These are phyloP conservation scores for Malus hybrid DNA, from an alignment of 331 rosid species.

Conservation along the genomic window DNA sequence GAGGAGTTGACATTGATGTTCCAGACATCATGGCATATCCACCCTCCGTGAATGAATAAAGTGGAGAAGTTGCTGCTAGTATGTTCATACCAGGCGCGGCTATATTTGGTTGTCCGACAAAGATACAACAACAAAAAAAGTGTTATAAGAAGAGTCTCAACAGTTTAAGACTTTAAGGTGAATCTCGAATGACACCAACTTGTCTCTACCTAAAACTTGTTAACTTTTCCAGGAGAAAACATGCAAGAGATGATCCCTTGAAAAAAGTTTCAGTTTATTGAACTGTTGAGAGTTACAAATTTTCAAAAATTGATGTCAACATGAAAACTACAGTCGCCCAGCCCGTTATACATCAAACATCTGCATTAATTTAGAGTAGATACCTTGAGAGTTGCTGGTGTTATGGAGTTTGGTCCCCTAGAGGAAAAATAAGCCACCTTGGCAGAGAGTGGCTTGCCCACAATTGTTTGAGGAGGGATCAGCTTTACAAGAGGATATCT, in stretches of 20 bases:
- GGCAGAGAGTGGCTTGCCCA: constrained; percentile 36
- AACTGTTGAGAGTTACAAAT: neutral
- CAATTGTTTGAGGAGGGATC: constrained; percentile 26
- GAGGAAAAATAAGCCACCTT: constrained; percentile 38
- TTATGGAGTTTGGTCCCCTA: constrained; percentile 45
- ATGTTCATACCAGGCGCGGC: constrained; percentile 31
- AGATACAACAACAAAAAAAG: neutral
- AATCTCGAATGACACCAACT: neutral
- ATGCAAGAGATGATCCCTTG: neutral
- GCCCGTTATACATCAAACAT: too few relatives aligned
- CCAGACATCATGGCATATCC: constrained; percentile 30
- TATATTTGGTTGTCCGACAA: constrained; percentile 40
- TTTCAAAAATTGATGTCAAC: too few relatives aligned
- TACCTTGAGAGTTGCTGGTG: constrained; percentile 52
- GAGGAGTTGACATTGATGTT: constrained; percentile 61
- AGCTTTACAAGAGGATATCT: constrained; percentile 20
- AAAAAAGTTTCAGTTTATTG: neutral
- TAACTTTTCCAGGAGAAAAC: neutral
- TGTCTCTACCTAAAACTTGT: neutral
- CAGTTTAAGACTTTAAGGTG: neutral
- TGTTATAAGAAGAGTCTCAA: neutral
- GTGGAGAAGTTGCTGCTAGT: constrained; percentile 23
- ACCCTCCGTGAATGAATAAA: neutral
- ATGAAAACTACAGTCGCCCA: too few relatives aligned
- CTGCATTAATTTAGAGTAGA: too few relatives aligned